Evolutionary conservation across 352 stramenopile genomes (phyloP).

Genomic region (Phytophthora sansomeana): DNA sequence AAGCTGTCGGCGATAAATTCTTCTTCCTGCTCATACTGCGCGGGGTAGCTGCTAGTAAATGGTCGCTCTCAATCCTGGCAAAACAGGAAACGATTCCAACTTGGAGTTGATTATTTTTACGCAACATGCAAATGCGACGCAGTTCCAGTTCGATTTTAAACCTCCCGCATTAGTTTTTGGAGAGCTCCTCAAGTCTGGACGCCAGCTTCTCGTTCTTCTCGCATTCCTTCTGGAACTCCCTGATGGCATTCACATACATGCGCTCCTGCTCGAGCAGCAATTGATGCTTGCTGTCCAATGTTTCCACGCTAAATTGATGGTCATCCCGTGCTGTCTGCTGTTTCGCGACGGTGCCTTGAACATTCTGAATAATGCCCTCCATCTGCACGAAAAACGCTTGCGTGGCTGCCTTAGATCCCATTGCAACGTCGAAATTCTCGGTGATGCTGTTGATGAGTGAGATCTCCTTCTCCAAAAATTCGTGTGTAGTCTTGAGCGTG

Average conservation of each 20-base stretch:
- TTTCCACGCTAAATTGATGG: slow-evolving; percentile 59
- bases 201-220: slow-evolving; percentile 85
- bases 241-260: slow-evolving; percentile 86
- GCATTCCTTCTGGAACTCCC: slow-evolving; percentile 90
- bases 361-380: slow-evolving; percentile 70
- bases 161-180: background rate
- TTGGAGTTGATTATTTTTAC: slow-evolving; percentile 39
- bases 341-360: slow-evolving; percentile 59
- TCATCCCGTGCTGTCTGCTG: slow-evolving; percentile 57
- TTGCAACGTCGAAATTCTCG: slow-evolving; percentile 85
- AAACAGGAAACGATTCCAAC: slow-evolving; percentile 12
- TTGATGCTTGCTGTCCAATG: slow-evolving; percentile 81
- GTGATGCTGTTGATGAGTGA: slow-evolving; percentile 87
- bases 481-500: slow-evolving; percentile 78
- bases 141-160: background rate
- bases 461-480: slow-evolving; percentile 90
- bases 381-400: slow-evolving; percentile 84
- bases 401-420: slow-evolving; percentile 67
- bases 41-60: background rate
- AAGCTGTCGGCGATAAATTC: slow-evolving; percentile 32
- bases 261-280: slow-evolving; percentile 80
- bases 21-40: slow-evolving; percentile 43
- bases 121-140: slow-evolving; percentile 19
- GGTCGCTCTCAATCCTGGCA: background rate
- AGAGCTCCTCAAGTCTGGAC: slow-evolving; percentile 21